phyloP scores from a whole-genome alignment of 176 grass and related monocot genomes.

The Avena atlantica region DNA sequence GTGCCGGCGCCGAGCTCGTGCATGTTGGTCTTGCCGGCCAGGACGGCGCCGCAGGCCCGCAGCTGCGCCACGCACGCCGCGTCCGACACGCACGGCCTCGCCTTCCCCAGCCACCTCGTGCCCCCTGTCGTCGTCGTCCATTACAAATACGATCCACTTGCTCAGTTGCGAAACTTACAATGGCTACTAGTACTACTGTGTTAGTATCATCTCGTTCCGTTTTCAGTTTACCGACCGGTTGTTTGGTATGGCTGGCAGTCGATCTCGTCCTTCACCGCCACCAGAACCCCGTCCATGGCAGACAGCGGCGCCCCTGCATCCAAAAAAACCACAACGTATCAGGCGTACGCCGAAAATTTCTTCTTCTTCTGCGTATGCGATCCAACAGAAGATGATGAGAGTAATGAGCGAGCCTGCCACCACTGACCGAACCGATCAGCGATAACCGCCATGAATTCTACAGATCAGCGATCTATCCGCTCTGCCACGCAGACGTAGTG shows the following conservation, averaged over 20 bases:
- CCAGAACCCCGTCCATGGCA: conserved; percentile 77
- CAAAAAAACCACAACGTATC: neutral
- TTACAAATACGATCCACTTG: neutral
- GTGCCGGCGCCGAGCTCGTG: conserved; percentile 89
- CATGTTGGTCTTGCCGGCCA: conserved; percentile 92
- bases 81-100: conserved; percentile 60
- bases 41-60: conserved; percentile 75
- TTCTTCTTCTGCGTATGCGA: neutral
- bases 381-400: neutral
- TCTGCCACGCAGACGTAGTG: neutral
- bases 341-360: neutral
- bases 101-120: conserved; percentile 72
- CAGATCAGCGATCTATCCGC: neutral
- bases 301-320: conserved; percentile 64
- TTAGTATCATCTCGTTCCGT: neutral
- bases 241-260: conserved; percentile 89
- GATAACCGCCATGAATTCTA: neutral
- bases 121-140: conserved; percentile 52
- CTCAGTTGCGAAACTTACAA: neutral
- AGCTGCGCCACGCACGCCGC: conserved; percentile 78
- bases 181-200: too few relatives aligned
- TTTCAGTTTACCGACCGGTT: conserved; percentile 45
- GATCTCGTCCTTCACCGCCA: conserved; percentile 92
- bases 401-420: neutral
- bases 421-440: neutral